Conservation (phyloP, 83 land plant species). For the Picea engelmannii region DNA sequence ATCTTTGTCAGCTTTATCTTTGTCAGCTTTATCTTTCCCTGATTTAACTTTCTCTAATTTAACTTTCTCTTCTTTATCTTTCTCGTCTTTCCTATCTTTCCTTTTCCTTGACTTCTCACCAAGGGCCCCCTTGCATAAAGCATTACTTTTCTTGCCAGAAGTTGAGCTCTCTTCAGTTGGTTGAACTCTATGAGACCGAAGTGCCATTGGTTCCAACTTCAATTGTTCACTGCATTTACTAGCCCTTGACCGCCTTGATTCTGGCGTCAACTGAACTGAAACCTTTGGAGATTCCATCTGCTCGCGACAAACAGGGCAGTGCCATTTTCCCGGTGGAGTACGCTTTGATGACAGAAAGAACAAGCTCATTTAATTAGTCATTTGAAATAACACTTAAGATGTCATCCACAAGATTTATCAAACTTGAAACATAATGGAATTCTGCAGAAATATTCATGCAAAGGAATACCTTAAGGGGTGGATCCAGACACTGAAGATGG, state of each 20-base stretch:
- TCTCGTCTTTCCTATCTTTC: slow-evolving; percentile 19
- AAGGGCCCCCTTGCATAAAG: slow-evolving; percentile 18
- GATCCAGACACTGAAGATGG: slow-evolving; percentile 89
- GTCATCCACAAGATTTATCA: background rate
- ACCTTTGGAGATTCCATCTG: slow-evolving; percentile 27
- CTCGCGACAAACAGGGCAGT: slow-evolving; percentile 77
- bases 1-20: background rate
- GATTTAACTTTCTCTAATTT: background rate
- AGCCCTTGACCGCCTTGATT: slow-evolving; percentile 44
- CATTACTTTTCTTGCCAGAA: slow-evolving; percentile 25
- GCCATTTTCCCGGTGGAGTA: slow-evolving; percentile 91
- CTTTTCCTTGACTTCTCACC: slow-evolving; percentile 28
- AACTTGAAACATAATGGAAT: background rate
- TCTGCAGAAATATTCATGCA: background rate
- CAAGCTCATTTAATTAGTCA: background rate
- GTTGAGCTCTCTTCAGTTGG: slow-evolving; percentile 24
- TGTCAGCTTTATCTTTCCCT: background rate
- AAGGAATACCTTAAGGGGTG: slow-evolving; percentile 90
- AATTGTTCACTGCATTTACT: slow-evolving; percentile 25
- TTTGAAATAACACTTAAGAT: background rate
- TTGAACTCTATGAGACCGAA: slow-evolving; percentile 27
- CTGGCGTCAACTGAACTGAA: slow-evolving; percentile 17
- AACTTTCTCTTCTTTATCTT: background rate
- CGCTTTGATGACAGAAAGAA: slow-evolving; percentile 39
- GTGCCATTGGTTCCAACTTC: slow-evolving; percentile 20